These are phyloP conservation scores for Talaromyces islandicus DNA, from an alignment of 2,329 filamentous ascomycete genomes.

Conservation along the genomic window DNA sequence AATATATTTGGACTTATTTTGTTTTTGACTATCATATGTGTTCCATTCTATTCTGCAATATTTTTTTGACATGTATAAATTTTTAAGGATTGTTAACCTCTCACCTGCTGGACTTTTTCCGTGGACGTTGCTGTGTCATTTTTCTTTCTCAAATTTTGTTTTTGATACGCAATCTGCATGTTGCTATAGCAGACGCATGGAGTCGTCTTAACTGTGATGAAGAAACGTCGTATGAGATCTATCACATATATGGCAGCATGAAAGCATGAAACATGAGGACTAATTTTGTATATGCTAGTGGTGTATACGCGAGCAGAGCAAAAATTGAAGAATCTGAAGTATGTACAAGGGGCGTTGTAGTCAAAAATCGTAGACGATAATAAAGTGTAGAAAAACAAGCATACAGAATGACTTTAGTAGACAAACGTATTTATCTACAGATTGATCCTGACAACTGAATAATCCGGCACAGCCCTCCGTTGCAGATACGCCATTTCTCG, in stretches of 20 bases:
- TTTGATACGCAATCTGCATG: background rate
- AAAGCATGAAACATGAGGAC: background rate
- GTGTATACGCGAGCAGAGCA: background rate
- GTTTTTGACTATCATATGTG: background rate
- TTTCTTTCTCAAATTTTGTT: background rate
- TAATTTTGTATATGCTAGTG: background rate
- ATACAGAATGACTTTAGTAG: no score
- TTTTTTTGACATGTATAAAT: background rate
- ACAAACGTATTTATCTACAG: slow-evolving; percentile 50
- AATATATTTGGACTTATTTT: background rate
- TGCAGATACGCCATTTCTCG: slow-evolving; percentile 72
- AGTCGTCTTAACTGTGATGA: background rate
- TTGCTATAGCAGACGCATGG: background rate
- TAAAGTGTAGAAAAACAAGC: background rate
- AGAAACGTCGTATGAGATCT: background rate
- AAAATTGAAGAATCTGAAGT: background rate
- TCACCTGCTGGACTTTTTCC: no score
- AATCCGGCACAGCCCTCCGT: slow-evolving; percentile 73
- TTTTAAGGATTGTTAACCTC: background rate
- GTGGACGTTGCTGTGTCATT: no score
- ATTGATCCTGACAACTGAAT: slow-evolving; percentile 72
- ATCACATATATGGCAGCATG: background rate
- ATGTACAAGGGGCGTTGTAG: background rate
- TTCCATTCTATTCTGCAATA: background rate
- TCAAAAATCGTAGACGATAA: background rate